Evolutionary conservation across 2,329 filamentous ascomycete species (phyloP), one percentile per base, ranked within the genome.

Genomic region (Talaromyces atroroseus): DNA sequence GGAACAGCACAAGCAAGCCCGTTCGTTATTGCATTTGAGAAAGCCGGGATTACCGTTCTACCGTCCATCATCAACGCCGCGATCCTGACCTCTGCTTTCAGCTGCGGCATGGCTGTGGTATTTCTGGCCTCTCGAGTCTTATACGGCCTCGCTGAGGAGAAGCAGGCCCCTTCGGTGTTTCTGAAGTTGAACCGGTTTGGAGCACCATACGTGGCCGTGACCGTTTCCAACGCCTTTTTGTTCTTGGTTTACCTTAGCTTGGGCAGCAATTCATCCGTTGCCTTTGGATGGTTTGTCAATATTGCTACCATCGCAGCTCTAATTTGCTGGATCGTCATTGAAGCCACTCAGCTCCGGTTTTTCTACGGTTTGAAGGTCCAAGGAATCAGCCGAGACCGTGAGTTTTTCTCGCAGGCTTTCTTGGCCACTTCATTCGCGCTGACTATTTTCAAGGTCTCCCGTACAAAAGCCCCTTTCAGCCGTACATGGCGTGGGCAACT

Each of bases 201-300:
- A 49, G 71, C 74, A 5, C 78, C 78, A 0, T 76, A 75, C 62
- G 68, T 65, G 56, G 69, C 73, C 32, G 76, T 78, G 12, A 62
- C 71, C 0, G 65, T 76, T 57, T 78, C 76, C 1, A 67, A 68
- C 8, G 68, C 70, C 0, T 78, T 89, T 64, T 83, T 84, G 23
- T 76, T 86, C 10, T 78, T 91, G 3, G 83, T 84, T 0, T 91
- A 86, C 74, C 80, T 91, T 66, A 88, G 87, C 67, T 79, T 84
- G 48, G 84, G 81, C 49, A 80, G 78, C 61, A 80, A 78, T 32
- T 84, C 85, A 20, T 79, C 82, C 32, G 76, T 77, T 2, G 86
- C 87, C 73, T 63, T 90, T 61, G 66, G 65, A 36, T 70, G 68
- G 67, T 61, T 70, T 20, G 55, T 68, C 18, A 65, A 70, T 64